Evolutionary conservation across 2,329 filamentous ascomycete species (phyloP).

Genomic region (Aspergillus novoparasiticus): DNA sequence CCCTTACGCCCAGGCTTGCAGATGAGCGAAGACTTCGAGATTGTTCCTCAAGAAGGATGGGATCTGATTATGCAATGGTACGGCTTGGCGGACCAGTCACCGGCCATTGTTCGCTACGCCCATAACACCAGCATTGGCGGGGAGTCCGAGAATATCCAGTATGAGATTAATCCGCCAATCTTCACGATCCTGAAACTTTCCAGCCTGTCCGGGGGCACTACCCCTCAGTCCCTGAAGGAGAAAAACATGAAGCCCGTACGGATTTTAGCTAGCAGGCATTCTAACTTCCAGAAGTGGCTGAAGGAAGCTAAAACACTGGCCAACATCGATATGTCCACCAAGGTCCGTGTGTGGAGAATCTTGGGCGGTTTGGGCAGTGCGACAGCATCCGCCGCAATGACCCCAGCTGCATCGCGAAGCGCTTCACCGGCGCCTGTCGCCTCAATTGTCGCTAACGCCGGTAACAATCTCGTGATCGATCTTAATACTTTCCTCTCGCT

Average conservation of each 20-base stretch:
- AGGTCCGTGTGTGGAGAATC: conserved; percentile 76
- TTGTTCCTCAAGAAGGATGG: conserved; percentile 81
- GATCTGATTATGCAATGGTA: conserved; percentile 81
- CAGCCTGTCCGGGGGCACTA: conserved; percentile 58
- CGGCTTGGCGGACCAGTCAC: conserved; percentile 68
- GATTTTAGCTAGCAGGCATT: conserved; percentile 71
- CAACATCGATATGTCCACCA: conserved; percentile 68
- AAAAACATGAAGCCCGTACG: conserved; percentile 63
- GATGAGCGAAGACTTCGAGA: conserved; percentile 70
- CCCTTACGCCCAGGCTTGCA: conserved; percentile 69
- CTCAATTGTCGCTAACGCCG: conserved; percentile 44
- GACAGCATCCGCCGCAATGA: conserved; percentile 46
- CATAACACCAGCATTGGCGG: conserved; percentile 70
- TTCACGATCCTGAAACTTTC: conserved; percentile 83
- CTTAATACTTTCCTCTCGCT: conserved; percentile 65
- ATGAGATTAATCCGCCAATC: conserved; percentile 81
- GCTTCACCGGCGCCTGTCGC: conserved; percentile 47
- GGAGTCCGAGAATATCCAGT: conserved; percentile 69
- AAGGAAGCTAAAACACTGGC: conserved; percentile 70
- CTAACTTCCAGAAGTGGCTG: conserved; percentile 73
- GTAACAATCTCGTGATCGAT: conserved; percentile 61
- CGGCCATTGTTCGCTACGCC: conserved; percentile 73
- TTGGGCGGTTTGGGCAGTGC: conserved; percentile 48
- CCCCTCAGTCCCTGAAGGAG: conserved; percentile 63
- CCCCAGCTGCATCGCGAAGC: conserved; percentile 47